These are phyloP conservation scores for Oryza longistaminata DNA, from an alignment of 176 grass and related monocot species.

Conservation along the genomic window DNA sequence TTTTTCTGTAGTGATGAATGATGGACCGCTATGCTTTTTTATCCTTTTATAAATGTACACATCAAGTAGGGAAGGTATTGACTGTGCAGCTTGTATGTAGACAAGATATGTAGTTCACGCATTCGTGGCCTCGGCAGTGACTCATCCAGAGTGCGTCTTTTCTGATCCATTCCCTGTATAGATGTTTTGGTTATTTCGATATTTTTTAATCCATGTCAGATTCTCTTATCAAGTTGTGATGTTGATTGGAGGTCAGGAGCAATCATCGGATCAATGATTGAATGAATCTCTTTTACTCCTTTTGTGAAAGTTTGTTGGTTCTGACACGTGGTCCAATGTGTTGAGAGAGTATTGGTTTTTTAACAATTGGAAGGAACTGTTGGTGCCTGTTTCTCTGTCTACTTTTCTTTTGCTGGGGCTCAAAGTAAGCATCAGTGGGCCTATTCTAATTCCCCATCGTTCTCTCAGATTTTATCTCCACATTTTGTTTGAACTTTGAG, in stretches of 20 bases:
- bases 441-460: slow-evolving; percentile 61
- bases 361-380: slow-evolving; percentile 39
- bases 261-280: slow-evolving; percentile 81
- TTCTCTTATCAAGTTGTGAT: slow-evolving; percentile 75
- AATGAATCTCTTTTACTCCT: slow-evolving; percentile 68
- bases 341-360: slow-evolving; percentile 31
- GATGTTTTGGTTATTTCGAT: slow-evolving; percentile 46
- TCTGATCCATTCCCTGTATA: slow-evolving; percentile 40
- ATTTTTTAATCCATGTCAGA: slow-evolving; percentile 54
- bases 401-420: slow-evolving; percentile 51
- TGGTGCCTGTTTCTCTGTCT: slow-evolving; percentile 56
- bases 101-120: slow-evolving; percentile 23
- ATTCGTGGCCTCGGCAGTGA: slow-evolving; percentile 15
- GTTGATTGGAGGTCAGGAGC: slow-evolving; percentile 37
- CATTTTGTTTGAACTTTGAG: slow-evolving; percentile 64
- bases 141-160: slow-evolving; percentile 32
- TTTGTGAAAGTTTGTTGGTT: slow-evolving; percentile 41
- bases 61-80: slow-evolving; percentile 28
- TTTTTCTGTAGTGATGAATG: slow-evolving; percentile 9
- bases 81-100: slow-evolving; percentile 25
- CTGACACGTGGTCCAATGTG: slow-evolving; percentile 43
- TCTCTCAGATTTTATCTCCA: slow-evolving; percentile 57
- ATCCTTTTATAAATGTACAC: slow-evolving; percentile 20
- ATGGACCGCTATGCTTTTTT: background rate
- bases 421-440: slow-evolving; percentile 51